These are phyloP conservation scores for Bacterosira constricta DNA, from an alignment of 108 stramenopile species.

Conservation along the genomic window DNA sequence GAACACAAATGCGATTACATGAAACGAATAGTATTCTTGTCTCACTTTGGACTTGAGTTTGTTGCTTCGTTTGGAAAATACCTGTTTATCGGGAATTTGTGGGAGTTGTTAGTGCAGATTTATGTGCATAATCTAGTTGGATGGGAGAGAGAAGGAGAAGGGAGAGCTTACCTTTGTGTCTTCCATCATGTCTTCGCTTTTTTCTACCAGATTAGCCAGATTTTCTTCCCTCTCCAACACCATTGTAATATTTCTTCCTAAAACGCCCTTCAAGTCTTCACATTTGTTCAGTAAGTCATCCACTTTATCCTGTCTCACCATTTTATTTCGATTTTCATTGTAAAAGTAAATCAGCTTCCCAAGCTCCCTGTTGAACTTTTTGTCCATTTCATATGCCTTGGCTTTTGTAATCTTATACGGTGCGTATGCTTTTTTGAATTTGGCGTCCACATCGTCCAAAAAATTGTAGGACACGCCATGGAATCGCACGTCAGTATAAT, in stretches of 20 bases:
- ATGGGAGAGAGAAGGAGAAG: no score
- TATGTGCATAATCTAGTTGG: no score
- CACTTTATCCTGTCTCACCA: constrained; percentile 53
- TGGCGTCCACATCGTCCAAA: constrained; percentile 57
- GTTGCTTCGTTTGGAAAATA: constrained; percentile 37
- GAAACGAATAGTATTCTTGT: constrained; percentile 1
- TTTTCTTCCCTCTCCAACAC: constrained; percentile 59
- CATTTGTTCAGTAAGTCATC: constrained; percentile 49
- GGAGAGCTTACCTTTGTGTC: constrained; percentile 63
- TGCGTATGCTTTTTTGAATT: constrained; percentile 53
- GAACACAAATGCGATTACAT: constrained; percentile 7
- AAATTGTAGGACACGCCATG: constrained; percentile 65
- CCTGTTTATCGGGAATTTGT: constrained; percentile 51
- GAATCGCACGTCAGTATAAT: constrained; percentile 59
- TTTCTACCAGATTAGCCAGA: constrained; percentile 56
- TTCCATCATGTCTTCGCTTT: constrained; percentile 54
- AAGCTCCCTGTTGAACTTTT: constrained; percentile 56
- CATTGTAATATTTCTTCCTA: constrained; percentile 70
- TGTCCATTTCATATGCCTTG: constrained; percentile 75
- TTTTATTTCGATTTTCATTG: constrained; percentile 62
- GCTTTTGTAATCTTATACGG: constrained; percentile 54
- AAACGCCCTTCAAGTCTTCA: constrained; percentile 70
- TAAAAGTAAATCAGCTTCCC: constrained; percentile 73
- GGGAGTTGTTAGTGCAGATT: no score
- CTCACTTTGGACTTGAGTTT: background rate